Conservation (phyloP, 306 rosid genomes). For the Cucumis hystrix region DNA sequence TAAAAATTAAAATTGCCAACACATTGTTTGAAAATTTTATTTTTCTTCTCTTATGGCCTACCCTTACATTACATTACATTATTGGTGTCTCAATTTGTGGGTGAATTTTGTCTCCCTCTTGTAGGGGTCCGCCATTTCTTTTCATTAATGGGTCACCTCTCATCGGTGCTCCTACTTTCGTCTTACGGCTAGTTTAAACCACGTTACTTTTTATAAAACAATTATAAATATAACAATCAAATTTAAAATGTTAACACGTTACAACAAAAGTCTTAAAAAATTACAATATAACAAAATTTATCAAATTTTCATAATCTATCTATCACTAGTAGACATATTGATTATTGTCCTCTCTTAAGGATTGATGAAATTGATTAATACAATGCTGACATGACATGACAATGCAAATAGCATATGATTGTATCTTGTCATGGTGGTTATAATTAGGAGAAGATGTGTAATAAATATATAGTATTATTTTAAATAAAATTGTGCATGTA, state of each 20-base stretch:
- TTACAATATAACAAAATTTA: too few species aligned
- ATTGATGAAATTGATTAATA: not conserved
- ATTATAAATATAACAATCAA: too few species aligned
- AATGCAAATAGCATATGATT: not conserved
- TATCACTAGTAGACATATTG: too few species aligned
- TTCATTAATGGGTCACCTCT: constrained; percentile 19
- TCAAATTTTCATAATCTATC: too few species aligned
- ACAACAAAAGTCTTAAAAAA: too few species aligned
- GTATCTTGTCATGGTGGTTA: not conserved
- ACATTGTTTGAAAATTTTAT: not conserved
- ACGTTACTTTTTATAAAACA: not conserved
- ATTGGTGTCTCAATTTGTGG: constrained; percentile 7
- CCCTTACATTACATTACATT: not conserved
- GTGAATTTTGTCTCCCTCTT: constrained; percentile 12
- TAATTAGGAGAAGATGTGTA: not conserved
- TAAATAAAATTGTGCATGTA: not conserved
- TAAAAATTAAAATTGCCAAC: not conserved
- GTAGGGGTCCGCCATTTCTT: constrained; percentile 13
- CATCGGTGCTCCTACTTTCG: not conserved
- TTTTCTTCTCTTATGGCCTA: not conserved
- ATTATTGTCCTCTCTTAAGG: too few species aligned
- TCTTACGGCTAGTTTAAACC: not conserved
- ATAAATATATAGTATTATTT: not conserved
- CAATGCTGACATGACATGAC: not conserved
- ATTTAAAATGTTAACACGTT: too few species aligned